phyloP scores from a whole-genome alignment of 371 early-diverging fungal genomes.

The Haplosporangium sp. region DNA sequence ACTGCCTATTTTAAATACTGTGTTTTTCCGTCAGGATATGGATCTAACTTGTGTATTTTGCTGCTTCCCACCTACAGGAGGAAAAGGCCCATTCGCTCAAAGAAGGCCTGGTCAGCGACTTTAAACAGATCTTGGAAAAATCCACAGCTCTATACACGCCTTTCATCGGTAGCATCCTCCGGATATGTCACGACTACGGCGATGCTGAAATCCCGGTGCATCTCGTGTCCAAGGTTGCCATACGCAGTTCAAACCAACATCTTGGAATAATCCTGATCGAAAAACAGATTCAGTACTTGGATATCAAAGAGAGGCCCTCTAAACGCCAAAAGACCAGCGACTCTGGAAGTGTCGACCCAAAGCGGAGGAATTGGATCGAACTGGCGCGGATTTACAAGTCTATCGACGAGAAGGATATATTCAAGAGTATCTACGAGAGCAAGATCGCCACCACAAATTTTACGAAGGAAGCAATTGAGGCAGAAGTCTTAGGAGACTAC shows the following conservation, averaged over 20 bases:
- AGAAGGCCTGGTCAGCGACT: constrained; percentile 44
- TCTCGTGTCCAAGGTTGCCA: constrained; percentile 55
- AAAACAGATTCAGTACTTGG: constrained; percentile 52
- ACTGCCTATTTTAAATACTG: neutral
- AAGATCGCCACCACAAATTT: constrained; percentile 60
- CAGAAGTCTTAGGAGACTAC: constrained; percentile 69
- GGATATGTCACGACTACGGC: constrained; percentile 64
- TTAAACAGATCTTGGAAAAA: constrained; percentile 45
- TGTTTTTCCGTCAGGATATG: neutral
- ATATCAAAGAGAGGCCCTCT: constrained; percentile 38
- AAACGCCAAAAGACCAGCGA: constrained; percentile 39
- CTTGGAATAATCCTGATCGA: constrained; percentile 68
- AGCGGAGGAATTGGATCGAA: constrained; percentile 63
- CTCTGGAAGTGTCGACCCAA: constrained; percentile 17
- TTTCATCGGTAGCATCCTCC: constrained; percentile 63
- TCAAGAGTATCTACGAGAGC: constrained; percentile 66
- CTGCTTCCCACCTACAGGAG: constrained; percentile 38
- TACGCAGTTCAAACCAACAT: constrained; percentile 66
- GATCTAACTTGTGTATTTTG: constrained; percentile 19
- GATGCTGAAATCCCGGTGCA: constrained; percentile 48
- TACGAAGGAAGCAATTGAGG: constrained; percentile 67
- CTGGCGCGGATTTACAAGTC: constrained; percentile 71
- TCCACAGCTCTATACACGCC: constrained; percentile 60
- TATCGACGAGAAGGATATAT: constrained; percentile 71
- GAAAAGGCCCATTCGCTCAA: constrained; percentile 50